These are phyloP conservation scores for Maudiozyma turicensis DNA, from an alignment of 805 yeast species.

Conservation along the genomic window DNA sequence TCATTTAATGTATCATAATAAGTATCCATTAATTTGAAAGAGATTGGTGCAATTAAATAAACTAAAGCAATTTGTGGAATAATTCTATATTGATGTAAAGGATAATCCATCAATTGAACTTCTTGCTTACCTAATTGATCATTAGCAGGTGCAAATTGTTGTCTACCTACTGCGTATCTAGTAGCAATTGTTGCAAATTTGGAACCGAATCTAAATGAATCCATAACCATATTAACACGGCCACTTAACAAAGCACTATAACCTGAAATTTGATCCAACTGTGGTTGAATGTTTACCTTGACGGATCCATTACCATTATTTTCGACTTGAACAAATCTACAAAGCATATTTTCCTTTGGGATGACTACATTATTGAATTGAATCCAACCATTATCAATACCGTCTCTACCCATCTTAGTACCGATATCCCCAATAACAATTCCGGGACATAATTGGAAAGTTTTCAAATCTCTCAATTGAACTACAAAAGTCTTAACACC, in stretches of 20 bases:
- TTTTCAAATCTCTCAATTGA: constrained; percentile 63
- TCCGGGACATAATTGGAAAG: constrained; percentile 70
- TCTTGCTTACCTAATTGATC: constrained; percentile 30
- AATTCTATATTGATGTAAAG: constrained; percentile 80
- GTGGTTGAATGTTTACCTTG: constrained; percentile 39
- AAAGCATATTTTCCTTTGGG: constrained; percentile 76
- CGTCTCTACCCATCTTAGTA: constrained; percentile 91
- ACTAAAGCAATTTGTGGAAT: constrained; percentile 76
- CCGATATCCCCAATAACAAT: constrained; percentile 86
- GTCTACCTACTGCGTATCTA: constrained; percentile 81
- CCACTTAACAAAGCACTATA: constrained; percentile 84
- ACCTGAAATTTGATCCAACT: constrained; percentile 72
- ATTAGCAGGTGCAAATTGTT: constrained; percentile 50
- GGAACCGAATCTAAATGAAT: constrained; percentile 72
- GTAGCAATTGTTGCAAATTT: constrained; percentile 76
- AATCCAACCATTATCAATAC: constrained; percentile 95
- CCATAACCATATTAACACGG: constrained; percentile 82
- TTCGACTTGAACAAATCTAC: constrained; percentile 65
- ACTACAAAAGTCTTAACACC: constrained; percentile 92
- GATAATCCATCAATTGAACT: constrained; percentile 71
- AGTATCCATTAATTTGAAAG: constrained; percentile 48
- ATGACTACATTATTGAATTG: constrained; percentile 77
- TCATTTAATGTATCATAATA: constrained; percentile 41
- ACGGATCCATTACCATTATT: constrained; percentile 50
- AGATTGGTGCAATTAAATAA: constrained; percentile 66